Base-by-base conservation (phyloP, 768 basidiomycete species). In the Pilatotrama ljubarskyi region DNA sequence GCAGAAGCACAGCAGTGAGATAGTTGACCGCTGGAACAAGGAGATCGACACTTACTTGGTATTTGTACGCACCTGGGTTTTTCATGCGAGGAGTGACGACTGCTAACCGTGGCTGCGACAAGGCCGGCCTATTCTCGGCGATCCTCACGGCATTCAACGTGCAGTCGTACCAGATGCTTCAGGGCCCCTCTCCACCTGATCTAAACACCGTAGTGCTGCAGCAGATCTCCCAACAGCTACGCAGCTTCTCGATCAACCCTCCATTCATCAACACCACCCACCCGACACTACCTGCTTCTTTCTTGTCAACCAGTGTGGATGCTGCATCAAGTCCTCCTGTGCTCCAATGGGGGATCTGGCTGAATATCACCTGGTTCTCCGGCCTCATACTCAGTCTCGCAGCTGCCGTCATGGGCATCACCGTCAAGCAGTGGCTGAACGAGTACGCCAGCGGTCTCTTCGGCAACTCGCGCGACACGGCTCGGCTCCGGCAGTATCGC, bases 361-460 rank as follows among this genome's bases (percentile, higher is more conserved):
- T 72, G 29, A 82, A 82, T 57, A 64, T 64, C 1, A 66, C 80
- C 5, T 82, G 78, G 78, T 80, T 82, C 63, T 40, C 64, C 29
- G 68, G 69, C 51, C 61, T 73, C 3, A 51, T 65, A 2, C 68
- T 79, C 42, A 81, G 78, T 60, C 69, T 84, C 9, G 70, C 70
- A 2, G 75, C 77, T 42, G 79, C 77, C 51, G 69, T 82, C 18
- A 58, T 69, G 10, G 79, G 79, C 17, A 82, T 79, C 9, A 64
- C 83, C 10, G 76, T 80, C 26, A 77, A 83, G 63, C 79, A 81
- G 57, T 84, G 82, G 82, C 70, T 77, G 1, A 77, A 44, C 68
- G 70, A 17, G 68, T 70, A 42, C 72, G 66, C 62, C 72, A 70
- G 42, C 72, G 71, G 38, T 61, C 70, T 29, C 73, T 76, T 3